Base-by-base conservation (phyloP, 2,329 filamentous ascomycete species). In the Colletotrichum kahawae region DNA sequence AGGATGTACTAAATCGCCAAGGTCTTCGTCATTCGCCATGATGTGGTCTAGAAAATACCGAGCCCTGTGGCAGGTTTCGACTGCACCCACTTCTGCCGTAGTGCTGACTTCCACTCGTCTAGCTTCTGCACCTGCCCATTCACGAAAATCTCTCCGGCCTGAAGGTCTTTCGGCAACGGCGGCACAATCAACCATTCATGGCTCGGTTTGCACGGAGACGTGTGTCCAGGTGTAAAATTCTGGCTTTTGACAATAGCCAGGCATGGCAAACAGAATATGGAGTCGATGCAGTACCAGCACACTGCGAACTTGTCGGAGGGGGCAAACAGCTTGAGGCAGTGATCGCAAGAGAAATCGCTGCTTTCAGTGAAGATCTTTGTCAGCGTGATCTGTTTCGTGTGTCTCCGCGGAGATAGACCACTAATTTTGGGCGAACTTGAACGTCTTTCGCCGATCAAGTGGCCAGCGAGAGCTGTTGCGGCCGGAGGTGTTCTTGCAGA, bases 141-240 rank as follows among this genome's bases (percentile, higher is more conserved):
- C 2, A 84, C 76, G n/a, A 86, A 67, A 34, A 87, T 84, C 79
- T 87, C 83, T 2, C 85, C 85, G 14, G 81, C 81, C 14, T 84
- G 82, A 27, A 87, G 66, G 4, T 81, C 77, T 51, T 74, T 80
- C n/a, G 79, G 77, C 71, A 87, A 73, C 7, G 85, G 82, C 29
- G 81, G 82, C n/a, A 87, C 83, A 1, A 78, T 62, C 21, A 87
- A 81, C 85, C 85, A 87, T 51, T 81, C 78, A 62, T 87, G 85
- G 51, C 82, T 81, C 10, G 75, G 67, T 8, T 77, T 79, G 5
- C 80, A 77, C 29, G 83, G 81, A 7, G 74, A 76, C 10, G 81
- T 82, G 65, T 79, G 80, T 4, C 77, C 77, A 5, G 75, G 77
- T 16, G 69, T 64, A 29, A 78, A 77, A 68, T 84, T 84, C 0